phyloP scores from a whole-genome alignment of 2,329 filamentous ascomycete species.

The Epichloe uncinata region DNA sequence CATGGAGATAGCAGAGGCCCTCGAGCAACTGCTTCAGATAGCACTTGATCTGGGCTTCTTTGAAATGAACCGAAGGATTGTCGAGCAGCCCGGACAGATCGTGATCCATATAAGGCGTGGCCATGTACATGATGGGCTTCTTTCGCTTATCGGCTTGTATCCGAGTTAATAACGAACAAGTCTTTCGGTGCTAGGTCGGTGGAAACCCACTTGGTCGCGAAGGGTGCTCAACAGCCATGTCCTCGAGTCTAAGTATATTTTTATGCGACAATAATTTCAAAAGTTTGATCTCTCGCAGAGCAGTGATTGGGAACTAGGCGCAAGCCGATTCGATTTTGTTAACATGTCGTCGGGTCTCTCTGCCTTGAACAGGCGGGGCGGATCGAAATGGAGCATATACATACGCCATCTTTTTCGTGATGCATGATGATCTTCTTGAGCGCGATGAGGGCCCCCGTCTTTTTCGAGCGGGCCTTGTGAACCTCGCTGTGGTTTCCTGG shows the following conservation, averaged over 20 bases:
- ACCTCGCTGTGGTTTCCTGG: conserved; percentile 51
- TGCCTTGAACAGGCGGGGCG: too few relatives aligned
- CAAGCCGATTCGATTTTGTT: conserved; percentile 1
- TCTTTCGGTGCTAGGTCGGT: background rate
- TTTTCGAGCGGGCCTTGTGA: conserved; percentile 71
- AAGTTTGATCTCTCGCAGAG: conserved; percentile 92
- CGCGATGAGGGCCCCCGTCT: conserved; percentile 63
- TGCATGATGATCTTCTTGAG: conserved; percentile 99
- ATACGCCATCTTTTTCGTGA: conserved; percentile 90
- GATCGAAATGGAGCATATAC: conserved; percentile 15
- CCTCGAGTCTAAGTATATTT: conserved; percentile 76
- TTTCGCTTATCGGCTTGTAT: conserved; percentile 58
- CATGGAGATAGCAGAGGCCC: conserved; percentile 81
- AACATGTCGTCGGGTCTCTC: background rate
- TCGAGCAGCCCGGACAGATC: conserved; percentile 94
- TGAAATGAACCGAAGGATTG: conserved; percentile 80
- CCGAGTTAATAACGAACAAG: background rate
- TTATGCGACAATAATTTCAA: conserved; percentile 87
- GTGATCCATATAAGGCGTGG: conserved; percentile 97
- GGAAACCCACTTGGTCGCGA: conserved; percentile 41
- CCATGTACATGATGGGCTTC: conserved; percentile 92
- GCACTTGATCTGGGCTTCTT: conserved; percentile 89
- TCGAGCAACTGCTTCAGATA: conserved; percentile 91
- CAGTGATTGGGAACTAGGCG: conserved; percentile 85
- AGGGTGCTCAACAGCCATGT: conserved; percentile 86